Percentiles rank a stretch among this genome's conserved stretches.
Conservation (phyloP, 2,329 filamentous ascomycete species). For the Colletotrichum brevisporum region DNA sequence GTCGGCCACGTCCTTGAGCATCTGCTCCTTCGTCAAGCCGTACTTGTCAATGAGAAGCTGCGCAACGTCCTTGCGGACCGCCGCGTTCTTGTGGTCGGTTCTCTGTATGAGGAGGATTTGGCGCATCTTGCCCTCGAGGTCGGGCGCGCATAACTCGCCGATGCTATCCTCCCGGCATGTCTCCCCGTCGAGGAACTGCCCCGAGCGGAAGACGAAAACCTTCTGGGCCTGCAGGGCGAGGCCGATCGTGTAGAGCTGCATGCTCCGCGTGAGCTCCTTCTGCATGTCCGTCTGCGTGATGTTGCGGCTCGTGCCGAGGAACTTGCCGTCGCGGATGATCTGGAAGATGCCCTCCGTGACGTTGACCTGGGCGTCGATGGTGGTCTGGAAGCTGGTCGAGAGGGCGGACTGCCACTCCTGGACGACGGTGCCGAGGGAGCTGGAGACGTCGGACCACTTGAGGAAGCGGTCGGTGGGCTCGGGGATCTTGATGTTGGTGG, state of each 20-base stretch:
- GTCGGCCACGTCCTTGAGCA: slow-evolving; percentile 12
- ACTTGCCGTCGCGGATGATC: slow-evolving; percentile 30
- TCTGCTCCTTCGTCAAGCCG: slow-evolving; percentile 24
- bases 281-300: slow-evolving; percentile 39
- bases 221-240: slow-evolving; percentile 35
- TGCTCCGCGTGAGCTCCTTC: slow-evolving; percentile 15
- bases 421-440: slow-evolving; percentile 24
- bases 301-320: slow-evolving; percentile 38
- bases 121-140: slow-evolving; percentile 6
- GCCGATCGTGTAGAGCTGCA: slow-evolving; percentile 29
- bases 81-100: slow-evolving; percentile 16
- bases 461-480: slow-evolving; percentile 11
- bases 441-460: neutral
- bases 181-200: neutral
- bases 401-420: slow-evolving; percentile 28
- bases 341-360: slow-evolving; percentile 21
- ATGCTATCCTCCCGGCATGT: slow-evolving; percentile 1
- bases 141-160: slow-evolving; percentile 26
- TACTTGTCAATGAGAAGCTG: slow-evolving; percentile 37
- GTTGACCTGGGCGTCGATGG: slow-evolving; percentile 36
- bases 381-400: slow-evolving; percentile 21
- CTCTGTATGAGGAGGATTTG: slow-evolving; percentile 28
- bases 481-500: slow-evolving; percentile 17
- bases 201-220: slow-evolving; percentile 28
- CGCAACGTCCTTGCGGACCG: slow-evolving; percentile 21